Base-by-base conservation (phyloP, 1,284 basidiomycete genomes). In the Coniophora puteana region DNA sequence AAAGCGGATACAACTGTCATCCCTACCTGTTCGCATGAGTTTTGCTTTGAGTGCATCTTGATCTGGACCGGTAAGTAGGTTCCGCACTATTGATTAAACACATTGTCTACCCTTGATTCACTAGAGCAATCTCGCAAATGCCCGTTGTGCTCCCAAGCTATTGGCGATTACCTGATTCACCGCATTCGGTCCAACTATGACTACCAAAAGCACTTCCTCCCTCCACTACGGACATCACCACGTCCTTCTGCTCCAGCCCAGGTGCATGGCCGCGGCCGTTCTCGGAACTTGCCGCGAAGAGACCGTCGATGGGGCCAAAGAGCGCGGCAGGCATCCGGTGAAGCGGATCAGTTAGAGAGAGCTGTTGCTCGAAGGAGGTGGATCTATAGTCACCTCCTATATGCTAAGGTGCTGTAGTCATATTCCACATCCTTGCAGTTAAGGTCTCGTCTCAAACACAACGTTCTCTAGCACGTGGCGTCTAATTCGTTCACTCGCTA, bases 11-110 rank as follows among this genome's bases (percentile, higher is more conserved):
- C 85, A 31, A 84, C 90, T 0, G 74, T 92, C 31, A 69, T 92
- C 16, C 86, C 88, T 2, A 72, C 68, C 5, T 94, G 91, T 59
- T 84, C 86, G 1, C 91, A 94, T 65, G 82, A 87, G 54, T 93
- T 93, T 57, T 94, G 91, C 54, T 93, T 93, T 51, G 85, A 88
- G 45, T 94, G 91, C 59, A 73, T 93, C 13, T 67, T 85, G 32
- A 66, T 90, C 1, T 93, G 90, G 91, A 76, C 85, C 25, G 85
- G 89, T 81, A 58, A 63, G 71, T 67, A 46, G 10, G 14, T 11
- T 8, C 21, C 16, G 40, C 27, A 18, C 5, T 14, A 24, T n/a
- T 18, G 12, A 4, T n/a, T 17, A 4, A 16, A 16, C 33, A 21
- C 18, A 36, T 48, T 42, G 30, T 32, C n/a, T 26, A 31, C 22